Evolutionary conservation across 352 stramenopile genomes (phyloP).

Genomic region (Pythium diclinum): DNA sequence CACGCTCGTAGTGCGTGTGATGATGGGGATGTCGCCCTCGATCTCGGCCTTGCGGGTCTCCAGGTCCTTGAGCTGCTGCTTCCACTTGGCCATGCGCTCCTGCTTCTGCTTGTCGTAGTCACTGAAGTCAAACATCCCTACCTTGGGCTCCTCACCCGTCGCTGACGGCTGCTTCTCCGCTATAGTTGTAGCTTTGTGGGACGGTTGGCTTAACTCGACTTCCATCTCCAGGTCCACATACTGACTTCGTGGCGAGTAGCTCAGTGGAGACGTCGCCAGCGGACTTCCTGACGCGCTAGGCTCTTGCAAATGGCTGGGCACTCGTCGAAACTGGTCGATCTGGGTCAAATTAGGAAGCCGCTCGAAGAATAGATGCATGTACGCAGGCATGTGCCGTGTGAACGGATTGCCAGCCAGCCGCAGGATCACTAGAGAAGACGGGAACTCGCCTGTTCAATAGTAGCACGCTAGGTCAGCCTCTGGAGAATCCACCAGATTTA

Average conservation of each 20-base stretch:
- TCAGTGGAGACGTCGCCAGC: conserved; percentile 11
- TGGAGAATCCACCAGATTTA: background rate
- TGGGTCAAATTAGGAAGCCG: conserved; percentile 56
- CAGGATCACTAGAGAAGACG: conserved; percentile 49
- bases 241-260: conserved; percentile 27
- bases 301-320: conserved; percentile 1
- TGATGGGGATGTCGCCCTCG: conserved; percentile 25
- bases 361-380: conserved; percentile 61
- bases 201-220: conserved; percentile 30
- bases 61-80: conserved; percentile 45
- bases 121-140: conserved; percentile 19
- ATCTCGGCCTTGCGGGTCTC: conserved; percentile 43
- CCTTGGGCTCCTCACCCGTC: background rate
- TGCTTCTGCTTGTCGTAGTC: conserved; percentile 48
- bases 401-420: conserved; percentile 59
- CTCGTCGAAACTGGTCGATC: conserved; percentile 50
- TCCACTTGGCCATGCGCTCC: conserved; percentile 48
- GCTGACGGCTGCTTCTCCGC: background rate
- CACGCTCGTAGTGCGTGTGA: conserved; percentile 23
- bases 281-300: background rate
- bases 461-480: background rate
- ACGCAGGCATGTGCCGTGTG: conserved; percentile 47
- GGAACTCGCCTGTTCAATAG: conserved; percentile 38
- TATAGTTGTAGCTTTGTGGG: background rate
- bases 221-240: conserved; percentile 39